Evolutionary conservation across 1,284 basidiomycete genomes (phyloP), one percentile per base, ranked within the genome.

Genomic region (Ceratobasidium sp.): DNA sequence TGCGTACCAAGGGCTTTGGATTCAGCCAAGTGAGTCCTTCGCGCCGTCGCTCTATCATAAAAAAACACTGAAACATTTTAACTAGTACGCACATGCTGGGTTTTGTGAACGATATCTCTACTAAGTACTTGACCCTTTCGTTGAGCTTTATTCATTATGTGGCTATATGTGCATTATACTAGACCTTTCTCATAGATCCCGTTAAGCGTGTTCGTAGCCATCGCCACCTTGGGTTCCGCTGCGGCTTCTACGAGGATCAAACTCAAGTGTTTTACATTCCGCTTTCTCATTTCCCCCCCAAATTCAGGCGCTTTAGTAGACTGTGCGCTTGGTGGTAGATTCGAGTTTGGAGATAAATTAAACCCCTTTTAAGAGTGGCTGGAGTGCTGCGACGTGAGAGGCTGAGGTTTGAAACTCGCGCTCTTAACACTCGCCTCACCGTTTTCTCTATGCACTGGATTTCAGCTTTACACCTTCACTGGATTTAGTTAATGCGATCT

Each of bases 201-300:
- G 1, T 86, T 85, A 73, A 80, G 81, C 38, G 83, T 80, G 21
- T 79, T 87, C 63, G 84, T 85, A 76, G 82, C 87, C 59, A 76
- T 83, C 73, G 55, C 82, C 38, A 82, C 83, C 50, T 76, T 86
- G 26, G 50, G 79, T 44, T 77, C 81, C 5, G 86, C 84, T 44
- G 82, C 76, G 52, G 77, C 86, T 44, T 83, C 84, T 30, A 85
- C 83, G 75, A 80, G 80, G 71, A 82, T 84, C 76, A 86, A 86
- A 78, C 79, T 86, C 38, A 83, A 86, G 73, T 86, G 82, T 81
- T 85, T 85, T 14, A 84, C 87, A 32, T 76, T 87, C 41, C 83
- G 86, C 75, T 79, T 76, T 28, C 77, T 83, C 16, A 79, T 79
- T 23, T 77, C 84, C 16, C 81, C 82, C 3, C 81, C 84, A 0